Evolutionary conservation across 768 basidiomycete species (phyloP), one percentile per base, ranked within the genome.

Genomic region (Amanita rubescens): DNA sequence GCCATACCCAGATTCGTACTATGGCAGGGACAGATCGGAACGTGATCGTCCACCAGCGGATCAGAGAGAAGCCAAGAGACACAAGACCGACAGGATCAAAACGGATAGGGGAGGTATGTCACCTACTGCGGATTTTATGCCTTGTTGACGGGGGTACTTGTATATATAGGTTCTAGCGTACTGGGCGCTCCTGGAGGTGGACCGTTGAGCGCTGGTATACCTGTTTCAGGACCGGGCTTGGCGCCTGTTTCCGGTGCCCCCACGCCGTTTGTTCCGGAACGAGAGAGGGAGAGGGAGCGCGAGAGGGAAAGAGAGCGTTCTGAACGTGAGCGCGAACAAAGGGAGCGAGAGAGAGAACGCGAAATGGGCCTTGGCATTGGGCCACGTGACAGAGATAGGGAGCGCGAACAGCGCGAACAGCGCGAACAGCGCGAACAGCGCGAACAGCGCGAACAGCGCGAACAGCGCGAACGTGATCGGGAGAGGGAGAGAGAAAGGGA

Each of bases 41-140:
- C 60, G 69, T 22, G 76, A 77, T n/a, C 67, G 75, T 12, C 67
- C 74, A 5, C 55, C n/a, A 5, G n/a, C 58, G 5, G 71, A 73
- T 54, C 74, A 76, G 56, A 70, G 83, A 38, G 84, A 86, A 56
- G 69, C 78, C 14, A 85, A 85, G 65, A 74, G 84, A 48, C 70
- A 79, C 55, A 85, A 84, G 64, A 75, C 62, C 14, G 68, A 68
- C 30, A 63, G 67, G 32, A 67, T 65, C 53, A 71, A 82, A 60
- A 62, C 57, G 50, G 70, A 69, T 60, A 62, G 71, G 47, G 65
- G 65, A 59, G n/a, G n/a, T n/a, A n/a, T n/a, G n/a, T n/a, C n/a
- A n/a, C n/a, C n/a, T n/a, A n/a, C n/a, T n/a, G n/a, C n/a, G n/a
- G n/a, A n/a, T n/a, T n/a, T n/a, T n/a, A n/a, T n/a, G n/a, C 10